Evolutionary conservation across 371 early-diverging fungal species (phyloP).

Genomic region (Batkoa obscura): DNA sequence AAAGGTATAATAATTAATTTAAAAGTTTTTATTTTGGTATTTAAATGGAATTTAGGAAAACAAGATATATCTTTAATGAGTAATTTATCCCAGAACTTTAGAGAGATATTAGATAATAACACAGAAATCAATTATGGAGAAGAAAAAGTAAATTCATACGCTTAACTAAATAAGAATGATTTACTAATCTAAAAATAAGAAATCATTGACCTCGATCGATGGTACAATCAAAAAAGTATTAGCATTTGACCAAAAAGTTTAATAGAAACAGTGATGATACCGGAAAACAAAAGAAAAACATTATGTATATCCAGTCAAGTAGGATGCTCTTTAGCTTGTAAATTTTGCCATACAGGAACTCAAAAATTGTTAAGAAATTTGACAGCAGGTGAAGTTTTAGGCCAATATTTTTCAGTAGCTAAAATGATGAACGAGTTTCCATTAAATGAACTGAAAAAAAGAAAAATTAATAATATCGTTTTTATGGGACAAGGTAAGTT

Average conservation of each 20-base stretch:
- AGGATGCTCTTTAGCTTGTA: slow-evolving; percentile 72
- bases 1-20: slow-evolving; percentile 13
- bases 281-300: slow-evolving; percentile 46
- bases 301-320: slow-evolving; percentile 79
- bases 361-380: slow-evolving; percentile 62
- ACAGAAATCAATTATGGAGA: slow-evolving; percentile 38
- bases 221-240: slow-evolving; percentile 37
- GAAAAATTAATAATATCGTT: slow-evolving; percentile 57
- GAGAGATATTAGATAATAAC: slow-evolving; percentile 19
- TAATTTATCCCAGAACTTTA: slow-evolving; percentile 29
- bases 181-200: not conserved
- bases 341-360: slow-evolving; percentile 86
- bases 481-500: slow-evolving; percentile 73
- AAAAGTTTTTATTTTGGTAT: slow-evolving; percentile 2
- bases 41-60: slow-evolving; percentile 14
- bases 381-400: slow-evolving; percentile 62
- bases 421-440: slow-evolving; percentile 35
- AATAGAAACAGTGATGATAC: slow-evolving; percentile 48
- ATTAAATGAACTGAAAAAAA: slow-evolving; percentile 15
- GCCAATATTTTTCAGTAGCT: slow-evolving; percentile 64
- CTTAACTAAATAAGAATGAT: not conserved
- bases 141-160: slow-evolving; percentile 21
- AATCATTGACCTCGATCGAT: slow-evolving; percentile 17
- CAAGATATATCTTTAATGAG: slow-evolving; percentile 39
- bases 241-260: slow-evolving; percentile 31